Evolutionary conservation across 2,329 filamentous ascomycete species (phyloP).

Genomic region (Aspergillus sp.): DNA sequence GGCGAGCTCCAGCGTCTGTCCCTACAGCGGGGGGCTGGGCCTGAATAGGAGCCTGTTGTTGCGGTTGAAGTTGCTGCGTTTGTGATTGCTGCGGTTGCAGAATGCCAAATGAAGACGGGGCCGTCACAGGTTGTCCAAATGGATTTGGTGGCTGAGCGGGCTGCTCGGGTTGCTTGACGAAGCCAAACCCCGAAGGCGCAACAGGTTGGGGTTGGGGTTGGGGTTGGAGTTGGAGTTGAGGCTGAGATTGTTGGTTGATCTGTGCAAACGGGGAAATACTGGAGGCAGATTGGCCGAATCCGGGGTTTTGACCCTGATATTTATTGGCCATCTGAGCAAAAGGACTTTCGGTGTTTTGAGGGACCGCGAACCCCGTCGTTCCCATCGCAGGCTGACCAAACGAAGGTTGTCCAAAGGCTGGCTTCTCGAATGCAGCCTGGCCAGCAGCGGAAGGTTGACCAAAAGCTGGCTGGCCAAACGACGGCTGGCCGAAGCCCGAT

Average conservation of each 20-base stretch:
- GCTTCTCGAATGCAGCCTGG: slow-evolving; percentile 33
- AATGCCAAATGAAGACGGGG: slow-evolving; percentile 32
- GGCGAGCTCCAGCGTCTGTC: slow-evolving; percentile 26
- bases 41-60: slow-evolving; percentile 1
- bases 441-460: slow-evolving; percentile 41
- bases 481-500: slow-evolving; percentile 27
- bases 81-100: slow-evolving; percentile 9
- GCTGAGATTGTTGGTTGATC: slow-evolving; percentile 25
- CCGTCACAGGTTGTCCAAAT: slow-evolving; percentile 30
- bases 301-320: slow-evolving; percentile 26
- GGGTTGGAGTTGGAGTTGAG: background rate
- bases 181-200: slow-evolving; percentile 30
- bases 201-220: slow-evolving; percentile 11
- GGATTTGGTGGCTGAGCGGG: slow-evolving; percentile 28
- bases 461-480: slow-evolving; percentile 31
- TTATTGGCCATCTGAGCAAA: slow-evolving; percentile 46
- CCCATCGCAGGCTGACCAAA: slow-evolving; percentile 28
- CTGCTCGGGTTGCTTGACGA: slow-evolving; percentile 20
- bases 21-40: no score
- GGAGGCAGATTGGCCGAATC: slow-evolving; percentile 21
- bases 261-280: slow-evolving; percentile 35
- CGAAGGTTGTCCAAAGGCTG: slow-evolving; percentile 44
- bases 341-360: slow-evolving; percentile 24
- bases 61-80: background rate
- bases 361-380: slow-evolving; percentile 33